A percentile compares a stretch with the other conserved stretches of the same genome.
phyloP scores from a whole-genome alignment of 176 grass and related monocot genomes.

The Saccharum spontaneum region DNA sequence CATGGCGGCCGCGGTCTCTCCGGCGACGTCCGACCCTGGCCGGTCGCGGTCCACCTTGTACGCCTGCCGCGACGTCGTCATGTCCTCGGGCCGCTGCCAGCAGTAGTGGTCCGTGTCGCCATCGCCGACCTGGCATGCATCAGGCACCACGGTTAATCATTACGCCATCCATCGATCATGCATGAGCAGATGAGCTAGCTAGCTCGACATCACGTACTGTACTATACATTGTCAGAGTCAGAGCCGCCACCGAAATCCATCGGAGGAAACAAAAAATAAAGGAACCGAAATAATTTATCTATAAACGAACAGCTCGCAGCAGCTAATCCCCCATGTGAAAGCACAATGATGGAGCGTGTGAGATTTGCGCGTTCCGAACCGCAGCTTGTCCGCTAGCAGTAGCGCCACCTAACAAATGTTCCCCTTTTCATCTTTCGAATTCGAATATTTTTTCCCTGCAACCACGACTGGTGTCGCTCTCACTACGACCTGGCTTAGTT shows the following conservation, averaged over 20 bases:
- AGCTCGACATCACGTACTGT: neutral
- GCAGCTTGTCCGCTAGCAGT: conserved; percentile 30
- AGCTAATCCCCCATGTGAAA: conserved; percentile 11
- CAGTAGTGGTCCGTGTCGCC: conserved; percentile 96
- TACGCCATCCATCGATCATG: neutral
- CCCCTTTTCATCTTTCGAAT: neutral
- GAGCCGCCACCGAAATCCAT: neutral
- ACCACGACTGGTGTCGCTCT: neutral
- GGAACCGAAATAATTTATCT: neutral
- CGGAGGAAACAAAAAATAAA: neutral
- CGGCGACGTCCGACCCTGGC: conserved; percentile 73
- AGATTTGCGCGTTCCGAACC: conserved; percentile 45
- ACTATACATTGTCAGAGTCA: neutral
- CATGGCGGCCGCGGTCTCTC: conserved; percentile 77
- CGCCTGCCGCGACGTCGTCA: conserved; percentile 87
- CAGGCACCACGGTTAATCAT: neutral
- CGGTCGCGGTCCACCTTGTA: conserved; percentile 72
- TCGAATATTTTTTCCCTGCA: neutral
- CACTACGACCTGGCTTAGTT: neutral
- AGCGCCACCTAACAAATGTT: conserved; percentile 72
- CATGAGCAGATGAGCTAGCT: neutral
- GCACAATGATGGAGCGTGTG: conserved; percentile 30
- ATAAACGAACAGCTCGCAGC: neutral
- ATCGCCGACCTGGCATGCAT: conserved; percentile 76
- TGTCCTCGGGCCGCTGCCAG: conserved; percentile 96